A percentile compares a stretch with the other conserved stretches of the same genome.
Evolutionary conservation across 73 alveolate species (phyloP).

Genomic region (Halteria grandinella): DNA sequence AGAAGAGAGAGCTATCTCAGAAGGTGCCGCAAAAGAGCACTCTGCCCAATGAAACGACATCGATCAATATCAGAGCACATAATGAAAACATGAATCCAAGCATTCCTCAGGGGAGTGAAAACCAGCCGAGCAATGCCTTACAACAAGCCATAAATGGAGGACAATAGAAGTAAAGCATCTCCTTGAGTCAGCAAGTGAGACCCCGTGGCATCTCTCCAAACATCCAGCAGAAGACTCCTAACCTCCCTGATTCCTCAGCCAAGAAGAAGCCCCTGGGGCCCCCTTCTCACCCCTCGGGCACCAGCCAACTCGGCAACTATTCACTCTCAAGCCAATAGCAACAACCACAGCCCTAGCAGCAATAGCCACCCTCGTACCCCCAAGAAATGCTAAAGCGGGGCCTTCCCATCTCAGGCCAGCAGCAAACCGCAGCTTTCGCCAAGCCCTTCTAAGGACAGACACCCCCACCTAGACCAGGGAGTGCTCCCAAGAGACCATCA

Average conservation of each 20-base stretch:
- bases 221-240: neutral
- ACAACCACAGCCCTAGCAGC: neutral
- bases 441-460: slow-evolving; percentile 15
- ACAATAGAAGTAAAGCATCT: neutral
- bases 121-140: neutral
- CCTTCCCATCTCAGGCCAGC: neutral
- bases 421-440: neutral
- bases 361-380: neutral
- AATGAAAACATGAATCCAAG: neutral
- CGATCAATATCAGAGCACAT: slow-evolving; percentile 15
- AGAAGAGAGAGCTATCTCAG: slow-evolving; percentile 39
- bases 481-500: slow-evolving; percentile 38
- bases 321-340: neutral
- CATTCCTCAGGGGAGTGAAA: neutral
- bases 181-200: neutral
- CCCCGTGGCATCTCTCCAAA: slow-evolving; percentile 44
- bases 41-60: slow-evolving; percentile 14
- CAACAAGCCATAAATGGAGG: neutral
- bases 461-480: slow-evolving; percentile 19
- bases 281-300: slow-evolving; percentile 1
- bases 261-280: slow-evolving; percentile 29
- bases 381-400: neutral
- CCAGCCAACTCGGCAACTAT: neutral
- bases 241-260: neutral
- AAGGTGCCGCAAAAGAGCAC: slow-evolving; percentile 17